Base-by-base conservation (phyloP, 495 filamentous ascomycete genomes). In the Penicillium taxi region DNA sequence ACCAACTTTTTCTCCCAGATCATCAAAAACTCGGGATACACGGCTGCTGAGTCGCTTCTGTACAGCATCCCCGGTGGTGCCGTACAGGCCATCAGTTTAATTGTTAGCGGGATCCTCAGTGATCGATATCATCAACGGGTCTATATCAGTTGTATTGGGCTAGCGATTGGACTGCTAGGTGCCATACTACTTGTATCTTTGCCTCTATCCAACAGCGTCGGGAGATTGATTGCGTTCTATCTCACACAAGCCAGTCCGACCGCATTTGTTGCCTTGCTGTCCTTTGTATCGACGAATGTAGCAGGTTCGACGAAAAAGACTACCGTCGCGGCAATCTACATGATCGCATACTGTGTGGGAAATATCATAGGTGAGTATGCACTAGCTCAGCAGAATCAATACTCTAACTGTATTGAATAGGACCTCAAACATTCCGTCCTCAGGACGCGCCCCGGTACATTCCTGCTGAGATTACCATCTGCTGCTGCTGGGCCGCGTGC, bases 1-100 rank as follows among this genome's bases (percentile, higher is more conserved):
- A 70, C 63, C 24, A 83, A 81, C 37, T 84, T 82, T 55, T 83
- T 83, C 62, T 75, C 66, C 21, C 76, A 81, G 50, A 35, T 61
- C 37, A 43, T 43, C 27, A 21, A 43, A 17, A 43, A 43, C 20
- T 37, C 37, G n/a, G 41, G 74, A 9, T 82, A 76, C 42, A 64
- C 52, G n/a, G 58, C 72, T 5, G 65, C 69, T 19, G 39, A 67
- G 14, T 62, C 78, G 1, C 73, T 74, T 13, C 69, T 83, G 3
- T 68, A 82, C 9, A 81, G 78, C 35, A 77, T 76, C 38, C 77
- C 79, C 2, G 78, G 74, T 24, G 80, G 80, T 1, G 59, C 69
- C 2, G 61, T 83, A 27, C 72, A 70, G 38, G 72, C 77, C 26
- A 24, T 64, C 12, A 67, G 70, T 37, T 77, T 77, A n/a, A 38